Evolutionary conservation across 2,329 filamentous ascomycete species (phyloP), one percentile per base, ranked within the genome.

Genomic region (Paraphaeosphaeria sporulosa): DNA sequence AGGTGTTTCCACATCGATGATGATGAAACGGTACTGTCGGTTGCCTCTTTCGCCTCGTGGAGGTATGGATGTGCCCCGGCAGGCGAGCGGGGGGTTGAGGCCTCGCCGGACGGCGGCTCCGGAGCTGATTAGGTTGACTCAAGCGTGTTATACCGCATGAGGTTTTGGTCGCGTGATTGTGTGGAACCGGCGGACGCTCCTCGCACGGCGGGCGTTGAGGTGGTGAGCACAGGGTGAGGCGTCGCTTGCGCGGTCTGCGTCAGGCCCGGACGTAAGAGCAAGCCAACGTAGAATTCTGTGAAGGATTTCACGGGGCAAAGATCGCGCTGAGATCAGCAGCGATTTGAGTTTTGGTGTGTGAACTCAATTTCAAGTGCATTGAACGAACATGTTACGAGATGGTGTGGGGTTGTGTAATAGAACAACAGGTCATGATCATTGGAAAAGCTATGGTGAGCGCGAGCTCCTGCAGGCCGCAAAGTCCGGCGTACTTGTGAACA

Each of bases 21-120:
- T 55, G 19, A 23, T 46, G 42, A 55, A 42, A 46, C 42, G n/a
- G 27, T 53, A n/a, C 27, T 3, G 13, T 15, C 30, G n/a, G 40
- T 55, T 55, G 52, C 52, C 52, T 55, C 21, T n/a, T 47, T 55
- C 49, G 49, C 49, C 49, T 55, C 42, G 40, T 36, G 8, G n/a
- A 19, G 42, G 42, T 47, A 13, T 38, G 52, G 38, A 32, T 46
- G 27, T 25, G 52, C 42, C 42, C 42, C 32, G 52, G 25, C 17
- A 47, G 40, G 42, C 52, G 25, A 21, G 52, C 42, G 42, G 52
- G 25, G 25, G 42, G 40, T 27, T 40, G 19, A 36, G 25, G 49
- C 21, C 34, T 52, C 21, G 48, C n/a, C 30, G 48, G 32, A 34
- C 13, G 8, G 19, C 10, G 5, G 50, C 30, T 34, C 38, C 23